Evolutionary conservation across 257 asterid genomes (phyloP), one percentile per base, ranked within the genome.

Genomic region (Penstemon barbatus): DNA sequence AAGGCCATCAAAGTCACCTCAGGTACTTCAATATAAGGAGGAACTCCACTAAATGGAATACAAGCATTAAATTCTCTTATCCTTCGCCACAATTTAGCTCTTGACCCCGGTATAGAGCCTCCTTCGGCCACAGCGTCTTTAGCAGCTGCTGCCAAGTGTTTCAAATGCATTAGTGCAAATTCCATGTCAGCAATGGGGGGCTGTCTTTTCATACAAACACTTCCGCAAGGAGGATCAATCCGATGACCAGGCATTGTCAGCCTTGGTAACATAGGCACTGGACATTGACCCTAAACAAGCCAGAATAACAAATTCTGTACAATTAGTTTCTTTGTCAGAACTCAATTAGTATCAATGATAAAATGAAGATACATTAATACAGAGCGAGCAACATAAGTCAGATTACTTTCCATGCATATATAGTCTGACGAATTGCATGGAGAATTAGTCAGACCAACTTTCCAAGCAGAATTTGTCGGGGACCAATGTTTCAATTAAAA

Each of bases 211-310:
- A 90, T 74, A 74, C 72, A 65, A 70, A 94, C 95, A 83, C 97
- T 84, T 74, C 99, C 97, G 82, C 97, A 94, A 65, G 99, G 93
- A 44, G 99, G 96, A 83, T 94, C 97, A 55, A 94, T 83, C 67
- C 91, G 96, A 81, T 94, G 97, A 71, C 99, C 99, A 74, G 99
- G 97, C 99, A 94, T 94, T 6, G 99, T 94, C 52, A 94, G 84
- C 82, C 97, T 87, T 70, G 99, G 99, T 66, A 90, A 80, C 53
- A 94, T 80, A 37, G 99, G 95, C 57, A 94, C 86, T 6, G 97
- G 95, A 67, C 81, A 89, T 74, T 94, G 99, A 68, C 96, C 95
- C 99, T 94, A 86, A 84, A 85, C 42, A 79, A 74, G 72, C 61
- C 62, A 73, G 56, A 68, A 58, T 59, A 59, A 62, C 60, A 55